These are phyloP conservation scores for Pestalotiopsis sp. DNA, from an alignment of 2,329 filamentous ascomycete species.

Conservation along the genomic window DNA sequence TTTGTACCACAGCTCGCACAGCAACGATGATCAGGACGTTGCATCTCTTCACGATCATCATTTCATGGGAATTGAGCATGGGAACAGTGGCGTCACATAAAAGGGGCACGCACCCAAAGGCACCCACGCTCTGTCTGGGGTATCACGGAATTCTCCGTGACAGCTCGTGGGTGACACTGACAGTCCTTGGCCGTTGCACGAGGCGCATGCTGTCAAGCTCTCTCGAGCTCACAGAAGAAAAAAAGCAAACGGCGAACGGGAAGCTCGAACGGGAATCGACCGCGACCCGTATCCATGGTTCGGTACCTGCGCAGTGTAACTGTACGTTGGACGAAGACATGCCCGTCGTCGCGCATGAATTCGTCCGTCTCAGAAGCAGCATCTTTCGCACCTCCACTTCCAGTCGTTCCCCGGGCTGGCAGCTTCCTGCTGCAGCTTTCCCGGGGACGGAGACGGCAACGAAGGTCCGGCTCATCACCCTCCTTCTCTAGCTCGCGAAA, in stretches of 20 bases:
- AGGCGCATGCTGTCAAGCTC: too few species aligned
- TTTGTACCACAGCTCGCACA: background rate
- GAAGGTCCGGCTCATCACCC: background rate
- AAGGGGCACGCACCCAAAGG: background rate
- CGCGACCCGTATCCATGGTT: background rate
- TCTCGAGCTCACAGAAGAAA: too few species aligned
- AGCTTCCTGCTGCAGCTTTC: background rate
- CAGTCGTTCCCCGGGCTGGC: background rate
- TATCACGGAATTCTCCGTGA: background rate
- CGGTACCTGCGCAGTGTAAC: background rate
- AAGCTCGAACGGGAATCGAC: background rate
- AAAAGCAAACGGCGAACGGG: too few species aligned
- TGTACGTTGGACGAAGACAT: background rate
- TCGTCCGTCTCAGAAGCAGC: background rate
- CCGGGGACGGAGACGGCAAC: background rate
- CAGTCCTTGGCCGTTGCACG: background rate
- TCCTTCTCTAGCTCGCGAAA: background rate
- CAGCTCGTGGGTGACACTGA: background rate
- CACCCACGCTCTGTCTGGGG: background rate
- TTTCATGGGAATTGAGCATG: background rate
- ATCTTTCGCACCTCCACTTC: background rate
- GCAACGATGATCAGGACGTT: background rate
- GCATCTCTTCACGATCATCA: background rate
- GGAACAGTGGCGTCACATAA: background rate
- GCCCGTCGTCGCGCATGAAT: background rate